Percentiles rank a stretch among this genome's conserved stretches.
These are phyloP conservation scores for Microthlaspi erraticum DNA, from an alignment of 345 rosid genomes.

Conservation along the genomic window DNA sequence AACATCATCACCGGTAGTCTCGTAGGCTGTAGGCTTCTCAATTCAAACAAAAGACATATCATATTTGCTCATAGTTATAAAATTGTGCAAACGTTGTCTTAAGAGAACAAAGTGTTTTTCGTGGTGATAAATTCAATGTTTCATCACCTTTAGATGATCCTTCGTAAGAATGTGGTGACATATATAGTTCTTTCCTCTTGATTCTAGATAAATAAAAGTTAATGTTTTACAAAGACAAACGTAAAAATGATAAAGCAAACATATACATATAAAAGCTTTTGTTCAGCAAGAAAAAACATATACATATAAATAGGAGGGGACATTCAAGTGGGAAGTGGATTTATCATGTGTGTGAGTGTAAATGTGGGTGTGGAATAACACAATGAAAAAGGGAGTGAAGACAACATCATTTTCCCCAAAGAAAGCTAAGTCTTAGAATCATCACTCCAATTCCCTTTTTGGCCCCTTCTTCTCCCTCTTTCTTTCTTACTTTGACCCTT, in stretches of 20 bases:
- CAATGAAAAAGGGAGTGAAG: constrained; percentile 42
- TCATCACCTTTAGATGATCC: no score
- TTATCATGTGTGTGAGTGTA: constrained; percentile 43
- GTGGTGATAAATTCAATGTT: no score
- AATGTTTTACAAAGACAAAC: background rate
- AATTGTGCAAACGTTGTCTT: no score
- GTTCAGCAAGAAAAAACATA: no score
- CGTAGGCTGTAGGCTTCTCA: no score
- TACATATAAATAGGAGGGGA: constrained; percentile 5
- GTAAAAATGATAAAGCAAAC: background rate
- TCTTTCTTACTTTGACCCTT: constrained; percentile 42
- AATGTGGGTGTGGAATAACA: constrained; percentile 45
- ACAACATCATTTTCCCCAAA: constrained; percentile 49
- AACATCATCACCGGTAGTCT: no score
- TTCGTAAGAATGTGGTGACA: no score
- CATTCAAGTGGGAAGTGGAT: constrained; percentile 32
- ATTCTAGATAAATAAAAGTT: background rate
- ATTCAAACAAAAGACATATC: no score
- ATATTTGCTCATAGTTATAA: no score
- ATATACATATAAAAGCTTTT: background rate
- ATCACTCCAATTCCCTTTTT: constrained; percentile 45
- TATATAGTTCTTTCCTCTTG: background rate
- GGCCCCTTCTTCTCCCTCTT: constrained; percentile 34
- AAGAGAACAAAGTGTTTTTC: no score
- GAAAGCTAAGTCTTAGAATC: constrained; percentile 48